A percentile compares a stretch with the other conserved stretches of the same genome.
Evolutionary conservation across 805 yeast species (phyloP).

Genomic region (Metahyphopichia silvanorum): DNA sequence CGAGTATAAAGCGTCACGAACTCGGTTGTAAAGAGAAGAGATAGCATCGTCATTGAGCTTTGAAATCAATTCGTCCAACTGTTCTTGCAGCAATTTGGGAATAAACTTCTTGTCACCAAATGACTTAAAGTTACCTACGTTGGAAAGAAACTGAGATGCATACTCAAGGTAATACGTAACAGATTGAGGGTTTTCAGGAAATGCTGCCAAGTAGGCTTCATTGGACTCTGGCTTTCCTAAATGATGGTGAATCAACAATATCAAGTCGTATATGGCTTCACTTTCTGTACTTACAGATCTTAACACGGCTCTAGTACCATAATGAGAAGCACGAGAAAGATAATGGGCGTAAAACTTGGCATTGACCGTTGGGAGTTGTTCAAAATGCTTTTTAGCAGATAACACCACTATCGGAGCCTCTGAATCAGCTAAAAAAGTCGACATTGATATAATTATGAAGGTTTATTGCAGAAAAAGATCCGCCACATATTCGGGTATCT

Average conservation of each 20-base stretch:
- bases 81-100: conserved; percentile 52
- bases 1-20: conserved; percentile 50
- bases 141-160: conserved; percentile 70
- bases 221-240: conserved; percentile 41
- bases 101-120: conserved; percentile 88
- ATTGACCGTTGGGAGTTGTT: conserved; percentile 55
- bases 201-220: conserved; percentile 29
- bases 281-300: conserved; percentile 83
- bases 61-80: conserved; percentile 49
- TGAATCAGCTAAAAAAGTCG: conserved; percentile 31
- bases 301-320: conserved; percentile 75
- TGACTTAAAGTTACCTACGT: conserved; percentile 77
- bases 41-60: conserved; percentile 33
- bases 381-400: conserved; percentile 67
- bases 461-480: background rate
- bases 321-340: conserved; percentile 78
- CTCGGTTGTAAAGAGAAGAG: conserved; percentile 35
- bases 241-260: conserved; percentile 54
- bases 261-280: conserved; percentile 69
- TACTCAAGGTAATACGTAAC: conserved; percentile 58
- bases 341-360: conserved; percentile 73
- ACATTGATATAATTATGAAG: conserved; percentile 5
- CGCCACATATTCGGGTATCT: too few species aligned
- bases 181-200: conserved; percentile 28
- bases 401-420: conserved; percentile 44